phyloP scores from a whole-genome alignment of 2,329 filamentous ascomycete species.

The Capronia americana region DNA sequence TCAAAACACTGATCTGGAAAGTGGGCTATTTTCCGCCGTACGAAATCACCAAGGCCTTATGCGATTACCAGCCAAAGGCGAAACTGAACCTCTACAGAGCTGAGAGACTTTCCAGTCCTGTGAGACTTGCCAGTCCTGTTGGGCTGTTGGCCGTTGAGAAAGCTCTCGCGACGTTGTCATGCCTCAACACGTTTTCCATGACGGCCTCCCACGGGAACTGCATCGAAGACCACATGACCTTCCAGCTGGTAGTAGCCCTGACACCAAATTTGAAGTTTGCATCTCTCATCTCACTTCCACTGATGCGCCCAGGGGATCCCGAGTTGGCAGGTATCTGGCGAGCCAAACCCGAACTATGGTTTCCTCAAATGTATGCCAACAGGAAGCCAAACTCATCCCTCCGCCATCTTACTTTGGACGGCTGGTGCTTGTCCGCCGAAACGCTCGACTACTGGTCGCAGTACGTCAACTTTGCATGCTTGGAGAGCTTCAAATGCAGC shows the following conservation, averaged over 20 bases:
- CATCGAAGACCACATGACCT: slow-evolving; percentile 14
- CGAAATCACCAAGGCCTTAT: slow-evolving; percentile 22
- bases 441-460: slow-evolving; percentile 28
- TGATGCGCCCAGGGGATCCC: neutral
- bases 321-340: neutral
- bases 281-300: slow-evolving; percentile 10
- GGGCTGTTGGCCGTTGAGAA: slow-evolving; percentile 3
- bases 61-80: slow-evolving; percentile 29
- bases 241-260: slow-evolving; percentile 22
- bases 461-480: slow-evolving; percentile 23
- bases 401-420: slow-evolving; percentile 32
- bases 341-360: slow-evolving; percentile 9
- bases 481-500: slow-evolving; percentile 32
- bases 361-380: neutral
- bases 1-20: slow-evolving; percentile 31
- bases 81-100: slow-evolving; percentile 24
- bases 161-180: slow-evolving; percentile 1
- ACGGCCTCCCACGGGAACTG: neutral
- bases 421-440: slow-evolving; percentile 26
- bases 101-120: neutral
- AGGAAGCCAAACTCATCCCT: slow-evolving; percentile 24
- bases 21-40: slow-evolving; percentile 3
- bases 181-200: slow-evolving; percentile 20
- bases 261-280: slow-evolving; percentile 30
- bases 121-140: neutral